Conservation (phyloP, 2,329 filamentous ascomycete species). For the Claviceps sp. region DNA sequence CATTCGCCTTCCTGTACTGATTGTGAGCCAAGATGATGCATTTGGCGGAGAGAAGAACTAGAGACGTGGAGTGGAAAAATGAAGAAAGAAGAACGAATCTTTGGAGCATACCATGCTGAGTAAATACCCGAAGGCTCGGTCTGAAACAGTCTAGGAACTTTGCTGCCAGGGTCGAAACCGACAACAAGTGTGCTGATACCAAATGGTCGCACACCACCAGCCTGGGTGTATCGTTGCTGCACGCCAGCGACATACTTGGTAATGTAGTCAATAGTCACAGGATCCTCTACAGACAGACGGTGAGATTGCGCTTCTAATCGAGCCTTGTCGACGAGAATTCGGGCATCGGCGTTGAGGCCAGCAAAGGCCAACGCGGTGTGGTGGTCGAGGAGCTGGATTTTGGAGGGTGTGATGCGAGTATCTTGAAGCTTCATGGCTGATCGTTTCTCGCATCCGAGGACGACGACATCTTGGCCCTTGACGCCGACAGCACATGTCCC, state of each 20-base stretch:
- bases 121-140: conserved; percentile 99
- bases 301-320: conserved; percentile 95
- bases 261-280: conserved; percentile 96
- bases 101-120: conserved; percentile 66
- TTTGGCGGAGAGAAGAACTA: conserved; percentile 3
- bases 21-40: conserved; percentile 3
- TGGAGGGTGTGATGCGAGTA: conserved; percentile 95
- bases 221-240: conserved; percentile 98
- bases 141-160: conserved; percentile 83
- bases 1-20: conserved; percentile 81
- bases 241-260: conserved; percentile 97
- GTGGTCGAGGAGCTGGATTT: conserved; percentile 90
- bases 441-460: conserved; percentile 95
- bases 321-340: conserved; percentile 96
- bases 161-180: conserved; percentile 91
- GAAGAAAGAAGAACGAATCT: not conserved
- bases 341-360: conserved; percentile 91
- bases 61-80: not conserved
- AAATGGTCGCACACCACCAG: conserved; percentile 95
- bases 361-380: conserved; percentile 97
- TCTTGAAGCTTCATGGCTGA: conserved; percentile 99
- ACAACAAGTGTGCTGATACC: conserved; percentile 97
- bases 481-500: conserved; percentile 96
- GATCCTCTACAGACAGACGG: conserved; percentile 91
- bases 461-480: conserved; percentile 87